Evolutionary conservation across 768 basidiomycete genomes (phyloP).

Genomic region (Tricholomella constricta): DNA sequence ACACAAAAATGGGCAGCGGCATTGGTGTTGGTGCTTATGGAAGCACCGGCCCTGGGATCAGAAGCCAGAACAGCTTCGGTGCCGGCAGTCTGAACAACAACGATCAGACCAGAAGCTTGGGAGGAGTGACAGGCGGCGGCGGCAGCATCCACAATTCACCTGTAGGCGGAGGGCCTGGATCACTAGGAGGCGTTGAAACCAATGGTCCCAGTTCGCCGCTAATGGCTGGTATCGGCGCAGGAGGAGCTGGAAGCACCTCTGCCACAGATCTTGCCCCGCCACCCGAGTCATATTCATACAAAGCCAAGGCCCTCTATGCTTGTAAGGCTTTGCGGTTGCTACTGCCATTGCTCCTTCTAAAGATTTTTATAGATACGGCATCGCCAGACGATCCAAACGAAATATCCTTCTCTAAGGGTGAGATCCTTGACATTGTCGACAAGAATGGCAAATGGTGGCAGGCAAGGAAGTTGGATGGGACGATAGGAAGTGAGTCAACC

Average conservation of each 20-base stretch:
- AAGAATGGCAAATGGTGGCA: slow-evolving; percentile 96
- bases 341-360: slow-evolving; percentile 21
- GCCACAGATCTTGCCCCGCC: slow-evolving; percentile 25
- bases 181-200: slow-evolving; percentile 46
- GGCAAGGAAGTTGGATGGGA: slow-evolving; percentile 76
- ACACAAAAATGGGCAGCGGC: slow-evolving; percentile 58
- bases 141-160: slow-evolving; percentile 62
- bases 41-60: slow-evolving; percentile 47
- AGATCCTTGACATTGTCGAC: slow-evolving; percentile 89
- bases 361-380: slow-evolving; percentile 72
- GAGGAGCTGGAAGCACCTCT: slow-evolving; percentile 33
- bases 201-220: slow-evolving; percentile 65
- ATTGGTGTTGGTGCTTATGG: slow-evolving; percentile 52
- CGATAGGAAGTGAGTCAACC: slow-evolving; percentile 67
- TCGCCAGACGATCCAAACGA: slow-evolving; percentile 95
- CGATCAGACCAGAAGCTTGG: slow-evolving; percentile 38
- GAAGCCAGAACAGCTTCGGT: slow-evolving; percentile 58
- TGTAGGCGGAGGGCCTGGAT: slow-evolving; percentile 36
- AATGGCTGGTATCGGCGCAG: slow-evolving; percentile 67
- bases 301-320: slow-evolving; percentile 87
- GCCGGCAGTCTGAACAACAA: slow-evolving; percentile 44
- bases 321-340: slow-evolving; percentile 52
- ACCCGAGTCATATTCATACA: slow-evolving; percentile 60
- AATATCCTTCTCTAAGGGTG: slow-evolving; percentile 91
- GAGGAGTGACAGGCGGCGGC: slow-evolving; percentile 36